These are phyloP conservation scores for Aspergillus clavatus DNA, from an alignment of 2,329 filamentous ascomycete species.

Conservation along the genomic window DNA sequence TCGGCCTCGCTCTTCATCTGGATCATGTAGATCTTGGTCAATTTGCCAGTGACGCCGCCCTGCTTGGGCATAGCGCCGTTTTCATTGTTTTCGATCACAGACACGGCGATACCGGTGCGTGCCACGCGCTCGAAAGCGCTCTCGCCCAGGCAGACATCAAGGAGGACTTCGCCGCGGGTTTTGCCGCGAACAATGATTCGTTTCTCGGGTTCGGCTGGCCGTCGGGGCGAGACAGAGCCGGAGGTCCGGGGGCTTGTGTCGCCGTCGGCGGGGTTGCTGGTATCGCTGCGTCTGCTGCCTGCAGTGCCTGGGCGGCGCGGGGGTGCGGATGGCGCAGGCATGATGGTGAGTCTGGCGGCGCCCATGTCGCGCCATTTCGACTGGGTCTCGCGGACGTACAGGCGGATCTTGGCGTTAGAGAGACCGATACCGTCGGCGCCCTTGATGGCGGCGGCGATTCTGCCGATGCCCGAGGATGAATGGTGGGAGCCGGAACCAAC, in stretches of 20 bases:
- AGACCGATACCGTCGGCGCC: conserved; percentile 60
- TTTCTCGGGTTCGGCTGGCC: conserved; percentile 69
- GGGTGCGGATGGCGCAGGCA: conserved; percentile 47
- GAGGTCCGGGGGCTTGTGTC: conserved; percentile 26
- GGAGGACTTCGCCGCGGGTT: conserved; percentile 60
- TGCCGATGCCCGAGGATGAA: conserved; percentile 54
- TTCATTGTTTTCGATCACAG: conserved; percentile 75
- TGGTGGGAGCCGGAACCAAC: conserved; percentile 45
- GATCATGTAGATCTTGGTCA: conserved; percentile 61
- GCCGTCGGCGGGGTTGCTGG: conserved; percentile 20
- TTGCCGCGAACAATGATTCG: conserved; percentile 74
- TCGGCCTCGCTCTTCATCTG: conserved; percentile 54
- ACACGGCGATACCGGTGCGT: conserved; percentile 79
- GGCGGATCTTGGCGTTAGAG: conserved; percentile 72
- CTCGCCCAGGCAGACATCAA: conserved; percentile 81
- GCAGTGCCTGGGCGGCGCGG: conserved; percentile 30
- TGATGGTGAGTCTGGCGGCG: conserved; percentile 75
- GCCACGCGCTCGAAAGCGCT: conserved; percentile 81
- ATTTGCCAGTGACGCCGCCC: conserved; percentile 55
- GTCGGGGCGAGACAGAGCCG: conserved; percentile 34
- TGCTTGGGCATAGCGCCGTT: conserved; percentile 53
- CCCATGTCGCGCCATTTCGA: conserved; percentile 91
- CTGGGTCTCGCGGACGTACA: conserved; percentile 71
- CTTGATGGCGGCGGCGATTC: conserved; percentile 44
- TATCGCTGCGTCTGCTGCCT: conserved; percentile 49